Evolutionary conservation across 129 eudicot genomes (phyloP), one percentile per base, ranked within the genome.

Genomic region (Artemisia annua): DNA sequence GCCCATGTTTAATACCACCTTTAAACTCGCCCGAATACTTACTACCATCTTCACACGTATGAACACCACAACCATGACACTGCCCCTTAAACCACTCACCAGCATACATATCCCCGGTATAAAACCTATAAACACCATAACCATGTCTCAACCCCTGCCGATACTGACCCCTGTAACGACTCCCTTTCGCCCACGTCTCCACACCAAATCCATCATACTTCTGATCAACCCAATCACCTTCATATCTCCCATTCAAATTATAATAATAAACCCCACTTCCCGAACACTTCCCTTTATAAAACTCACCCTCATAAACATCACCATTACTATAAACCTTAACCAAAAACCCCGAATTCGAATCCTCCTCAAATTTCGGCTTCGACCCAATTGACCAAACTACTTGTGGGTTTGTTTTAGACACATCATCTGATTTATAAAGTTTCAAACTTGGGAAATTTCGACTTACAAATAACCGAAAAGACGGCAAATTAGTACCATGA

Each of bases 201-300:
- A 91, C 83, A 11, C 97, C 97, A 74, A 88, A 84, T 10, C 97
- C 97, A 63, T 91, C 97, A 71, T 88, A 91, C 73, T 69, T 85
- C 32, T 94, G 92, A 69, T 88, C 97, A 70, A 91, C 82, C 97
- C 97, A 91, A 70, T 91, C 96, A 13, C 97, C 97, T 57, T 91
- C 97, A 68, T 91, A 91, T 24, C 97, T 88, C 49, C 97, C 96
- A 80, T 84, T 91, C 72, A 78, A 87, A 63, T 81, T 81, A 79
- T 88, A 91, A 71, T 83, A 85, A 63, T 91, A 88, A 7, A 91
- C 96, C 12, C 97, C 97, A 79, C 97, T 91, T 3, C 97, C 97
- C 55, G 91, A 88, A 70, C 97, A 83, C 83, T 72, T 88, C 18
- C 97, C 97, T 69, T 83, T 84, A 39, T 88, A 88, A 63, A 91